Conservation (phyloP, 2,329 filamentous ascomycete genomes). For the Scytalidium lignicola region DNA sequence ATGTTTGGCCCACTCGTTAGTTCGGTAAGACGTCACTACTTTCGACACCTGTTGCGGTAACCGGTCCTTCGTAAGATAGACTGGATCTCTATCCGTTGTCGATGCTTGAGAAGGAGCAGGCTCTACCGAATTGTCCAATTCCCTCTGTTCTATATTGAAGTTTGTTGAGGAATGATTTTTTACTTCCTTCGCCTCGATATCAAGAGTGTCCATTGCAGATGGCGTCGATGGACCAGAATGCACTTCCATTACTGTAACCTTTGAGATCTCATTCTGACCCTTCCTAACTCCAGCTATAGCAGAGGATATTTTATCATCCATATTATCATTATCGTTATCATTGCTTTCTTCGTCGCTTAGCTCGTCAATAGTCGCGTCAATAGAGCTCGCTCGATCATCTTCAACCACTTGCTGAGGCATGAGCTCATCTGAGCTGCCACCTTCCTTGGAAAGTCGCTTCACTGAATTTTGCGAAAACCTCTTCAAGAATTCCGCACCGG, state of each 20-base stretch:
- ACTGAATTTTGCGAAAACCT: slow-evolving; percentile 21
- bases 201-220: background rate
- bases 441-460: slow-evolving; percentile 19
- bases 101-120: background rate
- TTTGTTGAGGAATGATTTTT: background rate
- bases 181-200: background rate
- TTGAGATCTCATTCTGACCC: background rate
- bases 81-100: slow-evolving; percentile 16
- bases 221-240: background rate
- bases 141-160: background rate
- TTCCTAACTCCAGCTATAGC: background rate
- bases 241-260: background rate
- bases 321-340: slow-evolving; percentile 23
- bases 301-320: slow-evolving; percentile 4
- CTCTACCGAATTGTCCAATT: background rate
- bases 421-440: slow-evolving; percentile 37
- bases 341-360: slow-evolving; percentile 46
- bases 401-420: slow-evolving; percentile 29
- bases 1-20: slow-evolving; percentile 96
- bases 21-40: slow-evolving; percentile 77
- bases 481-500: slow-evolving; percentile 34
- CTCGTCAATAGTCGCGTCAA: slow-evolving; percentile 54
- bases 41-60: slow-evolving; percentile 70
- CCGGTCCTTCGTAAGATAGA: slow-evolving; percentile 51
- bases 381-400: slow-evolving; percentile 41